phyloP scores from a whole-genome alignment of 495 filamentous ascomycete genomes.

The Lasiosphaeriaceae sp. region DNA sequence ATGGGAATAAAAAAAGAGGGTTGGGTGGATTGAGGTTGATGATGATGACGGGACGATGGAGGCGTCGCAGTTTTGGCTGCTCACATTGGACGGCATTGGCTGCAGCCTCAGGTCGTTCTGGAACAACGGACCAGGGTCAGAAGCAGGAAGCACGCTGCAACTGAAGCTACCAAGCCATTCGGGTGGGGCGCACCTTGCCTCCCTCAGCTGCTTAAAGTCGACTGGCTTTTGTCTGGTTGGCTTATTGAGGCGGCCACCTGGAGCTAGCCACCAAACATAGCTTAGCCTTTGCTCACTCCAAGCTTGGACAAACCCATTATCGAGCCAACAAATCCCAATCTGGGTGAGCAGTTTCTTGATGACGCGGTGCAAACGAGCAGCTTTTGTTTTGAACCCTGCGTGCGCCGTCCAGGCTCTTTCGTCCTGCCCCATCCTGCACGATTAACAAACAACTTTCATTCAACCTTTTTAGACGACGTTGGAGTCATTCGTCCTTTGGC shows the following conservation, averaged over 20 bases:
- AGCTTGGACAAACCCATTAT: too few species aligned
- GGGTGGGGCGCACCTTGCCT: neutral
- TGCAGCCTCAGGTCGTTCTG: neutral
- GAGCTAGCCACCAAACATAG: neutral
- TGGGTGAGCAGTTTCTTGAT: neutral
- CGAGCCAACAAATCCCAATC: neutral
- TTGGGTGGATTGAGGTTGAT: neutral
- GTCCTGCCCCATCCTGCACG: too few species aligned
- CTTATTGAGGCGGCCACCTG: neutral
- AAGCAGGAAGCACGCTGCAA: neutral
- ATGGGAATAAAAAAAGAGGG: neutral
- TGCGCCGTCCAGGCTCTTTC: neutral
- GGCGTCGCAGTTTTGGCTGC: neutral
- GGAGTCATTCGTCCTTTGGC: too few species aligned
- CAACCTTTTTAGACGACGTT: too few species aligned
- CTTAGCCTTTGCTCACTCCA: neutral
- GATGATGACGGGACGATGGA: conserved; percentile 7
- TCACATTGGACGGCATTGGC: neutral
- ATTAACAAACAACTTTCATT: too few species aligned
- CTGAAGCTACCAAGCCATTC: neutral
- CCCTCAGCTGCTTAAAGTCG: neutral
- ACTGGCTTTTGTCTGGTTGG: neutral
- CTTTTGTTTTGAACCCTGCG: too few species aligned
- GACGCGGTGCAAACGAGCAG: neutral
- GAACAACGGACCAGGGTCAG: neutral